Conservation (phyloP, 495 filamentous ascomycete species). For the Saxophila tyrrhenica region DNA sequence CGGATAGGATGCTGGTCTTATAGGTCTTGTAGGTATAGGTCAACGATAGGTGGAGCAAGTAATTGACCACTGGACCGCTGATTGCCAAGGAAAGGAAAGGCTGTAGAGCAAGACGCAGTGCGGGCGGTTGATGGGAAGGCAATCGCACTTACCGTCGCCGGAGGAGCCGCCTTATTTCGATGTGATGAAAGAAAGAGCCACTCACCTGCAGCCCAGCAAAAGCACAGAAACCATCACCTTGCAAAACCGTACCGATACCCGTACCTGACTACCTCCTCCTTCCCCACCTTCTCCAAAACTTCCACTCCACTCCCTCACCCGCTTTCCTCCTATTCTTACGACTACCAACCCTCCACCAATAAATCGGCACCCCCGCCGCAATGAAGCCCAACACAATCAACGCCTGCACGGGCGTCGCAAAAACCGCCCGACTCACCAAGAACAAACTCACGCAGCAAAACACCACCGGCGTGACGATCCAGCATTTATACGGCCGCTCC, state of each 20-base stretch:
- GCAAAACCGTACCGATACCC: background rate
- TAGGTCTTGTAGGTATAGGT: background rate
- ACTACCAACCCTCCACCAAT: conserved; percentile 67
- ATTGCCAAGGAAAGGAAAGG: too few relatives aligned
- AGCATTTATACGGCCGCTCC: conserved; percentile 83
- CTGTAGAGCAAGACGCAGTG: too few relatives aligned
- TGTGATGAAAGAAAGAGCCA: background rate
- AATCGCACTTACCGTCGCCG: background rate
- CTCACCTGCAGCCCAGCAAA: background rate
- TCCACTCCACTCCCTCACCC: conserved; percentile 35
- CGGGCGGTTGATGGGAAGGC: background rate
- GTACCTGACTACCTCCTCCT: background rate
- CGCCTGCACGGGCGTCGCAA: conserved; percentile 82
- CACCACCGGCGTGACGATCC: conserved; percentile 93
- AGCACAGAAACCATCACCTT: background rate
- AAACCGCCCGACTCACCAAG: conserved; percentile 72
- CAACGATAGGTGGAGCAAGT: background rate
- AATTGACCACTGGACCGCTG: too few relatives aligned
- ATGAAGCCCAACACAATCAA: conserved; percentile 76
- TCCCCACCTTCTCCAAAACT: conserved; percentile 45
- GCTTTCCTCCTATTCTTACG: conserved; percentile 25
- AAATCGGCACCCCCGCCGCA: conserved; percentile 70
- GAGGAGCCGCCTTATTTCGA: background rate
- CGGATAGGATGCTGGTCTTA: background rate
- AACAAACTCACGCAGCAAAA: conserved; percentile 98